Evolutionary conservation across 2,329 filamentous ascomycete species (phyloP), one percentile per base, ranked within the genome.

Genomic region (Clarireedia monteithiana): DNA sequence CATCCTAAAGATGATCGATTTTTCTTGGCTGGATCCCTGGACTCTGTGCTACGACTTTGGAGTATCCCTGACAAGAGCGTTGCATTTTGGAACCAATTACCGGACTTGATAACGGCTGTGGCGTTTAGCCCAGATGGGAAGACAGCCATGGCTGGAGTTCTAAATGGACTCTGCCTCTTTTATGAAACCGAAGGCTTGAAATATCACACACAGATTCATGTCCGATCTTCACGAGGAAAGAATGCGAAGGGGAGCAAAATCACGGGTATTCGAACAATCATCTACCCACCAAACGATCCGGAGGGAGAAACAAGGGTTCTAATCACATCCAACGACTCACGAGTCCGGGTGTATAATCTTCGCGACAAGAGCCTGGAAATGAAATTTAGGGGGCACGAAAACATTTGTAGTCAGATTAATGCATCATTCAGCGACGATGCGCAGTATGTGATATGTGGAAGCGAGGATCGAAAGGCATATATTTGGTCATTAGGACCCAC

Each of bases 221-320:
- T 96, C n/a, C 85, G 91, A 46, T 96, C 91, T 0, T 90, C 90
- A 0, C 81, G 91, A 58, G 92, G 94, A 2, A 91, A 91, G 68
- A 97, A 96, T 67, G 88, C 91, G 4, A 96, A 95, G 69, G 92
- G 92, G 5, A 96, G 91, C 74, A 99, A 99, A 69, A 96, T 99
- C 63, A 97, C 94, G 0, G 91, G 91, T 6, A 96, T 99, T 53
- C 85, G 92, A 66, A 87, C 90, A 0, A 84, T 86, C 61, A 71
- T 74, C 15, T 75, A 83, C 49, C 83, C 84, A 4, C 75, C 77
- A 2, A 73, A 77, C 23, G 74, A 80, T 50, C 73, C 75, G 2
- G 80, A 80, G 53, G 66, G 64, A 2, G 86, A 91, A 53, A 79
- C 89, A 50, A 95, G 95, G 66, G 75, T 99, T 2, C 75, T 99